A percentile compares a stretch with the other conserved stretches of the same genome.
These are phyloP conservation scores for Penicillium vulpinum DNA, from an alignment of 2,329 filamentous ascomycete species.

Conservation along the genomic window DNA sequence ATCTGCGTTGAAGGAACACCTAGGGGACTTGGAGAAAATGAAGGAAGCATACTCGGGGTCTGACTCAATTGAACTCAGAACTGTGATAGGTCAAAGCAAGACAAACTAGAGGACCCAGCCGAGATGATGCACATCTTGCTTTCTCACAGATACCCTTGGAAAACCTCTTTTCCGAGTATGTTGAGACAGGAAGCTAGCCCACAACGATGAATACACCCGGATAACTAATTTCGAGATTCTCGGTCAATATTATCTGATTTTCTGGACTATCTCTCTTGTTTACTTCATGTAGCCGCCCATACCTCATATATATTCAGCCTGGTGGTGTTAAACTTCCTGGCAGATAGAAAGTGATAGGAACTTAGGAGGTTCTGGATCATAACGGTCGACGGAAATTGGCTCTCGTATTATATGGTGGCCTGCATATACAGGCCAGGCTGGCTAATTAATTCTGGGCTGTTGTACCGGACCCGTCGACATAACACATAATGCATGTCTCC, in stretches of 20 bases:
- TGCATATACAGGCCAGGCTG: neutral
- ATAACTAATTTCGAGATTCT: no score
- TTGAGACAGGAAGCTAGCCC: neutral
- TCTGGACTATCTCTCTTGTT: neutral
- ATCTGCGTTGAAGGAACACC: constrained; percentile 16
- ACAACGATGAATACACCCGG: neutral
- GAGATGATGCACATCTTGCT: neutral
- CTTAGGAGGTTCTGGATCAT: neutral
- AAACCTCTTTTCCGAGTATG: neutral
- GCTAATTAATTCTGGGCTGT: neutral
- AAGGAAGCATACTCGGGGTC: constrained; percentile 7
- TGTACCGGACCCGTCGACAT: neutral
- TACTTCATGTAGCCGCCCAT: no score
- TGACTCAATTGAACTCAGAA: neutral
- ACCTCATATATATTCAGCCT: neutral
- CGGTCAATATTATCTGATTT: neutral
- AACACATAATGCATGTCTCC: neutral
- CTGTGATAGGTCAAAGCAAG: neutral
- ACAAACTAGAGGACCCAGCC: neutral
- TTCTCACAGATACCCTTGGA: no score
- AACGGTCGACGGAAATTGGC: neutral
- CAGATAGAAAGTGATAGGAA: neutral
- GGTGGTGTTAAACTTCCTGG: neutral
- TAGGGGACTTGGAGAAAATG: constrained; percentile 12
- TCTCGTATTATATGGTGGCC: neutral